Percentiles rank a stretch among this genome's conserved stretches.
Evolutionary conservation across 495 filamentous ascomycete genomes (phyloP).

Genomic region (Cercophora newfieldiana): DNA sequence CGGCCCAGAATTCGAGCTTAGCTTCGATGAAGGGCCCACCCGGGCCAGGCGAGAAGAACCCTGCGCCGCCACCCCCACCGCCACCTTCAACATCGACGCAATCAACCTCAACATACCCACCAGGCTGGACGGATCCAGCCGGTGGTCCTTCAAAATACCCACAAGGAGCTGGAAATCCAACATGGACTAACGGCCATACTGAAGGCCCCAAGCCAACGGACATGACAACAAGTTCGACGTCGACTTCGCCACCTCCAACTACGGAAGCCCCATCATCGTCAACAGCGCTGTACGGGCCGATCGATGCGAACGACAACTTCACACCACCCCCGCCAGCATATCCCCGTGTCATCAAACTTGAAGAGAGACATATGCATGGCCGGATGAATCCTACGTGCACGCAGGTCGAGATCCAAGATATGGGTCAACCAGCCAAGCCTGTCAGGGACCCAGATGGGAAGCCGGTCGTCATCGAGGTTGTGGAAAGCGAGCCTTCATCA

Average conservation of each 20-base stretch:
- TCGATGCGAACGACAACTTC: constrained; percentile 20
- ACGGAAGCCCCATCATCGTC: constrained; percentile 8
- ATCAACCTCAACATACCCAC: background rate
- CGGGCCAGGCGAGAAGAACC: background rate
- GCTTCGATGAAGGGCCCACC: constrained; percentile 18
- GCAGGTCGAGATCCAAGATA: constrained; percentile 63
- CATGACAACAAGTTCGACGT: background rate
- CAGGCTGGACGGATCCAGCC: constrained; percentile 1
- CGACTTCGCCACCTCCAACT: constrained; percentile 10
- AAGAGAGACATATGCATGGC: constrained; percentile 66
- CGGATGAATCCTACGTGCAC: constrained; percentile 54
- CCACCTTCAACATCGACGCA: constrained; percentile 2
- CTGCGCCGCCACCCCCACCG: constrained; percentile 14
- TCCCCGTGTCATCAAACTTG: constrained; percentile 74
- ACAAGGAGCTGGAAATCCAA: background rate
- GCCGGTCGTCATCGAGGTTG: constrained; percentile 56
- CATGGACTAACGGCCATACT: background rate
- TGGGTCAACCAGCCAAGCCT: constrained; percentile 37
- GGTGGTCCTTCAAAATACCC: background rate
- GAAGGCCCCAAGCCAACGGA: background rate
- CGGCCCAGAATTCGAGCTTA: constrained; percentile 56
- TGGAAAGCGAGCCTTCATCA: constrained; percentile 44
- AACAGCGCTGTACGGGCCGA: constrained; percentile 17
- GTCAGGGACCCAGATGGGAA: constrained; percentile 42
- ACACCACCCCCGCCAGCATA: constrained; percentile 44